A percentile compares a stretch with the other conserved stretches of the same genome.
Evolutionary conservation across 2,329 filamentous ascomycete species (phyloP).

Genomic region (Apiospora koreana): DNA sequence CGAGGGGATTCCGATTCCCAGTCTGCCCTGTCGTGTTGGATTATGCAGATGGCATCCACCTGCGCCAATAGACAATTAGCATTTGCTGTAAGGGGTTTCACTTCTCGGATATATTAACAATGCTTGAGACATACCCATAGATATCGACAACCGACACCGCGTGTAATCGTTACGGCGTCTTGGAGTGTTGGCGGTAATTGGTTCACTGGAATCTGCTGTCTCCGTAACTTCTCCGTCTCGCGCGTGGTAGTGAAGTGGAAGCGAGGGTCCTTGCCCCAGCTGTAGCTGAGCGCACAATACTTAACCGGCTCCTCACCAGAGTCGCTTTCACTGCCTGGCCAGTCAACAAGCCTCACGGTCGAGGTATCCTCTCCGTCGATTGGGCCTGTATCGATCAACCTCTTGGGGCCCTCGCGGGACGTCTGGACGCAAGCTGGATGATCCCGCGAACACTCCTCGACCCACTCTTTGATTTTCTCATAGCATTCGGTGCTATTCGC

Average conservation of each 20-base stretch:
- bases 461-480: neutral
- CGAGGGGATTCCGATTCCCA: constrained; percentile 19
- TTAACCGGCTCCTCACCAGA: neutral
- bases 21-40: constrained; percentile 12
- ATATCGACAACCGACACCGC: neutral
- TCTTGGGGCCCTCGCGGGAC: too few relatives aligned
- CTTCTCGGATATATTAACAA: neutral
- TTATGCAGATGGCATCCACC: neutral
- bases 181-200: neutral
- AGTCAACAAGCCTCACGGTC: neutral
- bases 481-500: neutral
- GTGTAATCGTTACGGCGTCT: neutral
- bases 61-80: neutral
- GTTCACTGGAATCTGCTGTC: neutral
- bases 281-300: neutral
- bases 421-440: too few relatives aligned
- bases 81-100: neutral
- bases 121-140: neutral
- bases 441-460: neutral
- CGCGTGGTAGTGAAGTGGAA: neutral
- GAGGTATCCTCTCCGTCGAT: neutral
- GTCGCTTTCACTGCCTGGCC: neutral
- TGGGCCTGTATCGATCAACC: neutral
- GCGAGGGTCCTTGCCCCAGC: neutral
- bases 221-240: neutral